Conservation (phyloP, 2,329 filamentous ascomycete species). For the Sporothrix protearum region DNA sequence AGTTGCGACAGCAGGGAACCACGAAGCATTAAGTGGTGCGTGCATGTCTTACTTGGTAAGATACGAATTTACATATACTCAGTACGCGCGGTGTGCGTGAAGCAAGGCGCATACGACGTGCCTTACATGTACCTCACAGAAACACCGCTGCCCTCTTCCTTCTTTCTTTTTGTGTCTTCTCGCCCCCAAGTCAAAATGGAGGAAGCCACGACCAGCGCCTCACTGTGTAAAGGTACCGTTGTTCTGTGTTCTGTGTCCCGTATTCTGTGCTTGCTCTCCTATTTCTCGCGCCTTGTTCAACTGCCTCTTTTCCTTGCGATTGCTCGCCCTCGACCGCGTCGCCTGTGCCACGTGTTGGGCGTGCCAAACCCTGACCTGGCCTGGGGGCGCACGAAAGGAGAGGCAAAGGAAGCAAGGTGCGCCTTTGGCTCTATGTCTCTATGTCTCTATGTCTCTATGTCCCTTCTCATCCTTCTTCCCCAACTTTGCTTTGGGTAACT, state of each 20-base stretch:
- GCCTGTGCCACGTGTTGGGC: conserved; percentile 11
- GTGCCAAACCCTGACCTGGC: conserved; percentile 2
- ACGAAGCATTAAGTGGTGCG: neutral
- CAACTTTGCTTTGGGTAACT: too few relatives aligned
- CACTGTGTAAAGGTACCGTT: neutral
- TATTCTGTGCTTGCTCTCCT: neutral
- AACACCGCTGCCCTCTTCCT: neutral
- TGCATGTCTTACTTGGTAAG: neutral
- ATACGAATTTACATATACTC: neutral
- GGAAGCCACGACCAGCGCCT: neutral
- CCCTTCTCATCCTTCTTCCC: neutral
- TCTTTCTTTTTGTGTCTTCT: neutral
- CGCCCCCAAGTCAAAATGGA: neutral
- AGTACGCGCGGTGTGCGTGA: neutral
- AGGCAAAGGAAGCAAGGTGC: neutral
- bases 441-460: neutral
- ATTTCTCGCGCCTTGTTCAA: conserved; percentile 1
- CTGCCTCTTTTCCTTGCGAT: too few relatives aligned
- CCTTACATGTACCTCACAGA: neutral
- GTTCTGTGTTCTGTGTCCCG: neutral
- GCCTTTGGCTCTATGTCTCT: neutral
- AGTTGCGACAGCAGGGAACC: neutral
- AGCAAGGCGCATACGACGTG: neutral
- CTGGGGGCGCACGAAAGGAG: neutral
- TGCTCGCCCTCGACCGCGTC: too few relatives aligned